Conservation (phyloP, 768 basidiomycete species). For the Boletus barrowsii region DNA sequence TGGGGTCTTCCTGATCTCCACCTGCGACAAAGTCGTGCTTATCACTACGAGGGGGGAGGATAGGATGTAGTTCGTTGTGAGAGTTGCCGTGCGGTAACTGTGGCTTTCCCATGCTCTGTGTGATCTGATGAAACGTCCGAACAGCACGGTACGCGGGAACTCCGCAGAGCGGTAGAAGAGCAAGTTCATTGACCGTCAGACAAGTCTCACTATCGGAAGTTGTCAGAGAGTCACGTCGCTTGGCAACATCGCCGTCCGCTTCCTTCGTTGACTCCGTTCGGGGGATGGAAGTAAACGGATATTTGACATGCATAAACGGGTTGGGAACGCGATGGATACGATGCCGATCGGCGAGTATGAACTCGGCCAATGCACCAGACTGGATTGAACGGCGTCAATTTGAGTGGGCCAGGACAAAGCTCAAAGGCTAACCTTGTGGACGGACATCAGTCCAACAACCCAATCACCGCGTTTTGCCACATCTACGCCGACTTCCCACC, state of each 20-base stretch:
- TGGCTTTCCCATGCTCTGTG: conserved; percentile 21
- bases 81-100: conserved; percentile 24
- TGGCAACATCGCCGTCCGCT: conserved; percentile 6
- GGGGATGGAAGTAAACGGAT: conserved; percentile 17
- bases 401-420: background rate
- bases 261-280: conserved; percentile 9
- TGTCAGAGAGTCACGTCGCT: conserved; percentile 8
- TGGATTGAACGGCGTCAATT: conserved; percentile 30
- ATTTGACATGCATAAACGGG: conserved; percentile 41
- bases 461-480: conserved; percentile 74
- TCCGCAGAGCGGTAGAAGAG: conserved; percentile 75
- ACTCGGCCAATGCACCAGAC: conserved; percentile 89
- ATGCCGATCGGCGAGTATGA: conserved; percentile 78
- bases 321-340: conserved; percentile 71
- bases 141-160: conserved; percentile 82
- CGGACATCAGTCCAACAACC: conserved; percentile 78
- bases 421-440: conserved; percentile 62
- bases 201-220: conserved; percentile 9
- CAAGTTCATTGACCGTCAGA: conserved; percentile 67
- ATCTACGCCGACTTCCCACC: conserved; percentile 58
- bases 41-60: conserved; percentile 24
- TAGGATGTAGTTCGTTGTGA: conserved; percentile 28
- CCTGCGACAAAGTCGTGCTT: conserved; percentile 25
- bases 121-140: conserved; percentile 53
- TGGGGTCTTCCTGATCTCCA: conserved; percentile 20